Conservation (phyloP, 139 green algal genomes). For the Monoraphidium neglectum region DNA sequence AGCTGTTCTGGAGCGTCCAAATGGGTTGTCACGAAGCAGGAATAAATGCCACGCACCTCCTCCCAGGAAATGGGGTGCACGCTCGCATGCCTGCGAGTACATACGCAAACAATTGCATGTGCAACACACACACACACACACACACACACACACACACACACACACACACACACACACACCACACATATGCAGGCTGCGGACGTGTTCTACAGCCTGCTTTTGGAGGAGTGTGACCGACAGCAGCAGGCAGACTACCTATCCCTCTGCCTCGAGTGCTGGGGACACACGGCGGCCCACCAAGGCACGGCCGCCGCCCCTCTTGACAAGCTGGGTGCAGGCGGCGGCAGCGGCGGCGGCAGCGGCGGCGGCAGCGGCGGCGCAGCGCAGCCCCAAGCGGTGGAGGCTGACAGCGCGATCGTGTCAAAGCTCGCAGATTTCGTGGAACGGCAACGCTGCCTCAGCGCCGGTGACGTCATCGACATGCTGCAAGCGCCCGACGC, state of each 20-base stretch:
- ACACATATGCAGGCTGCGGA: constrained; percentile 29
- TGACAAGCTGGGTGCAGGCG: background rate
- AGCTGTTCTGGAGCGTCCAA: too few relatives aligned
- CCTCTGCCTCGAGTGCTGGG: constrained; percentile 52
- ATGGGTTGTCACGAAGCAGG: too few relatives aligned
- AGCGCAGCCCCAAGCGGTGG: background rate
- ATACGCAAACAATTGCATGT: too few relatives aligned
- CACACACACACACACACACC: too few relatives aligned
- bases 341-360: background rate
- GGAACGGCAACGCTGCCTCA: constrained; percentile 24
- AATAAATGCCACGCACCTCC: too few relatives aligned
- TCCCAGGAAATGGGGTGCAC: too few relatives aligned
- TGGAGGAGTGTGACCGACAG: constrained; percentile 23
- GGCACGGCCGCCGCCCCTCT: too few relatives aligned
- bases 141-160: too few relatives aligned
- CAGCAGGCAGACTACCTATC: constrained; percentile 57
- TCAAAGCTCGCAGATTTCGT: constrained; percentile 51
- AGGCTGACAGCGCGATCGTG: constrained; percentile 25
- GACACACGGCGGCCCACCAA: background rate
- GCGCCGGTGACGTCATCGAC: constrained; percentile 37
- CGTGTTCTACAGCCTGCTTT: constrained; percentile 50
- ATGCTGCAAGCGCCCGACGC: constrained; percentile 31
- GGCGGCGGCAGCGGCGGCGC: background rate
- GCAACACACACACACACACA: too few relatives aligned
- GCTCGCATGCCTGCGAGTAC: too few relatives aligned